These are phyloP conservation scores for Dianthus caryophyllus DNA, from an alignment of 148 eudicot genomes.

Conservation along the genomic window DNA sequence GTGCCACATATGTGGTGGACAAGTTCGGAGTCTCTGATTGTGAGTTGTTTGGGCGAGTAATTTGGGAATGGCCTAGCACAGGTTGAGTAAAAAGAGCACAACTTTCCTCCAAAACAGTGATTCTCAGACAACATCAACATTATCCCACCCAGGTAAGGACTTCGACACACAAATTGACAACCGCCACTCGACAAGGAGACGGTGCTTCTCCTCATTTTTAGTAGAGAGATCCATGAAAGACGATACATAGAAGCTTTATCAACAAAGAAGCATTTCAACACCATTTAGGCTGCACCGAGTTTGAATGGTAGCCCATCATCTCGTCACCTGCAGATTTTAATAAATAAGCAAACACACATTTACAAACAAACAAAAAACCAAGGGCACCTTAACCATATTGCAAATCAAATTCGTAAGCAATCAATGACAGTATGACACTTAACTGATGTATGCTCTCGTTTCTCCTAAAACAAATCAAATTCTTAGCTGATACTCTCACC, in stretches of 20 bases:
- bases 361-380: too few species aligned
- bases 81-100: conserved; percentile 35
- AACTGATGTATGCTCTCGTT: not conserved
- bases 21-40: conserved; percentile 61
- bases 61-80: conserved; percentile 60
- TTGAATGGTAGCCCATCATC: conserved; percentile 25
- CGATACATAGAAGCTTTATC: conserved; percentile 13
- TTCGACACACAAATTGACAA: conserved; percentile 24
- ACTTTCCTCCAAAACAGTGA: conserved; percentile 19
- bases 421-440: not conserved
- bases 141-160: conserved; percentile 19
- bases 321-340: conserved; percentile 26
- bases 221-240: conserved; percentile 39
- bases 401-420: not conserved
- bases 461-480: not conserved
- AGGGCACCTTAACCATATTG: not conserved
- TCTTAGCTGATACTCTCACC: not conserved
- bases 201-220: conserved; percentile 45
- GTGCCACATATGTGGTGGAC: conserved; percentile 54
- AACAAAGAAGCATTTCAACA: conserved; percentile 15
- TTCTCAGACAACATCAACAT: conserved; percentile 12
- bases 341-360: not conserved
- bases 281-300: conserved; percentile 28
- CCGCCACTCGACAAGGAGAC: conserved; percentile 27
- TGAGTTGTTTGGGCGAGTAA: conserved; percentile 69